phyloP scores from a whole-genome alignment of 495 filamentous ascomycete genomes.

The Penicillium nucicola region DNA sequence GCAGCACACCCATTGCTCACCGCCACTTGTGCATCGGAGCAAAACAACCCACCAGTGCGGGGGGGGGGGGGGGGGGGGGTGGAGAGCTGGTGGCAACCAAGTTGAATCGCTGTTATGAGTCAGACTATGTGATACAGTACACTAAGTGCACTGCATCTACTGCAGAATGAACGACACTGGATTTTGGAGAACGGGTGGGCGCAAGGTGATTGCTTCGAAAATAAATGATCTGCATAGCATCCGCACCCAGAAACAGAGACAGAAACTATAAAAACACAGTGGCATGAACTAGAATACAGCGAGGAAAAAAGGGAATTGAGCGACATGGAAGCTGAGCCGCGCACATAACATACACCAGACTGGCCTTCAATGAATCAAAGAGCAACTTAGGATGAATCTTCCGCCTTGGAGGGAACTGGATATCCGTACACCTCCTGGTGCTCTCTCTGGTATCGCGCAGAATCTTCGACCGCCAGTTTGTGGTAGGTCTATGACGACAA shows the following conservation, averaged over 20 bases:
- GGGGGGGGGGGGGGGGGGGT: slow-evolving; percentile 16
- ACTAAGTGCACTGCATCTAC: too few relatives aligned
- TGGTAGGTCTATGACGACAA: slow-evolving; percentile 22
- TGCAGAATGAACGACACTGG: neutral
- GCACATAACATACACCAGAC: too few relatives aligned
- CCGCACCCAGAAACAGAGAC: neutral
- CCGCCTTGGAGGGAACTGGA: neutral
- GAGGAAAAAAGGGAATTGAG: slow-evolving; percentile 17
- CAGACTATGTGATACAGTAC: neutral
- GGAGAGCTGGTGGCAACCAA: neutral
- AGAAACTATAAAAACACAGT: neutral
- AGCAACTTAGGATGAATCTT: neutral
- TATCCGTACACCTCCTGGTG: slow-evolving; percentile 32
- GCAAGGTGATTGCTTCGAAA: too few relatives aligned
- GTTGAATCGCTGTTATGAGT: neutral
- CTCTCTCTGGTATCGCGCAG: slow-evolving; percentile 32
- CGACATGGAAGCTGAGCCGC: slow-evolving; percentile 3
- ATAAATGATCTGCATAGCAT: neutral
- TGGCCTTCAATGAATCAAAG: neutral
- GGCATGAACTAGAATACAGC: slow-evolving; percentile 17
- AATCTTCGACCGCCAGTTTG: slow-evolving; percentile 15
- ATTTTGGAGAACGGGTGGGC: neutral
- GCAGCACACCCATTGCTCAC: slow-evolving; percentile 20
- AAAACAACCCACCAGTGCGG: slow-evolving; percentile 10
- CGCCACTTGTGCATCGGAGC: slow-evolving; percentile 20